A percentile compares a stretch with the other conserved stretches of the same genome.
Evolutionary conservation across 108 stramenopile genomes (phyloP).

Genomic region (Discostella pseudostelligera): DNA sequence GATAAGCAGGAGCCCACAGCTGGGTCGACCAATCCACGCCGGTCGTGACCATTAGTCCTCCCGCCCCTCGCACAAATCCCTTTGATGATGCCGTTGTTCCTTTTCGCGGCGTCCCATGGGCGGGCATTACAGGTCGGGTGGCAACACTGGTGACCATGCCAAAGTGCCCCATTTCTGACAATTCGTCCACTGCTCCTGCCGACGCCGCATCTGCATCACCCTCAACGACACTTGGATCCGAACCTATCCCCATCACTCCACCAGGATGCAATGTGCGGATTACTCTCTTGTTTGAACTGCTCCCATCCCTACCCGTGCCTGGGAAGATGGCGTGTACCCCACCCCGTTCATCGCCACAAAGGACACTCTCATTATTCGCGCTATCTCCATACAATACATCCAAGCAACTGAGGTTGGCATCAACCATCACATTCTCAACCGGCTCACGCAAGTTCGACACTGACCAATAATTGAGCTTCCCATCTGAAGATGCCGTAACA

Average conservation of each 20-base stretch:
- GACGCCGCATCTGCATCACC: neutral
- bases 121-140: conserved; percentile 46
- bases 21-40: conserved; percentile 92
- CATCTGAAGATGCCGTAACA: conserved; percentile 74
- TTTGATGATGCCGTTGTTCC: conserved; percentile 40
- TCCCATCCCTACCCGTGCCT: conserved; percentile 38
- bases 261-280: conserved; percentile 53
- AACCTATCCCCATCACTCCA: conserved; percentile 9
- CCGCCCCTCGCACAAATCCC: conserved; percentile 72
- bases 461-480: conserved; percentile 82
- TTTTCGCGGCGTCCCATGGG: conserved; percentile 14
- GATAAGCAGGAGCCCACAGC: conserved; percentile 84
- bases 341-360: conserved; percentile 80
- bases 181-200: conserved; percentile 21
- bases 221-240: neutral
- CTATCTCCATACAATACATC: conserved; percentile 61
- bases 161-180: conserved; percentile 55
- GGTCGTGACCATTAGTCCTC: conserved; percentile 73
- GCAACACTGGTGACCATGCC: conserved; percentile 77
- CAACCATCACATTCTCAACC: conserved; percentile 58
- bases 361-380: conserved; percentile 49
- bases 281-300: conserved; percentile 53
- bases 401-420: conserved; percentile 76
- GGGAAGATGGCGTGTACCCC: conserved; percentile 62
- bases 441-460: conserved; percentile 82